phyloP scores from a whole-genome alignment of 2,329 filamentous ascomycete genomes.

The Fusarium sp. region DNA sequence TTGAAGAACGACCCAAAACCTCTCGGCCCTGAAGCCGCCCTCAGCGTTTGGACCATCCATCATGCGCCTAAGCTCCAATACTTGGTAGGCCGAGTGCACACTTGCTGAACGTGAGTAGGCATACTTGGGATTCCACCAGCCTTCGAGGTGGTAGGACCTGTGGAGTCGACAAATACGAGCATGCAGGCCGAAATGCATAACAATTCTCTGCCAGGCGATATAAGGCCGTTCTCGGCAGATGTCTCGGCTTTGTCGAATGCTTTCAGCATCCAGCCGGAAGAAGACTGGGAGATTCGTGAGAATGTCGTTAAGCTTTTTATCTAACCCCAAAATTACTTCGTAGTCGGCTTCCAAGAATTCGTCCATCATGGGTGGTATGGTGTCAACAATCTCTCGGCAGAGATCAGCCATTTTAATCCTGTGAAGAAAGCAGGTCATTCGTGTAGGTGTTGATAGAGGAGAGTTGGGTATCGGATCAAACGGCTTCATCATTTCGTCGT shows the following conservation, averaged over 20 bases:
- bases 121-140: neutral
- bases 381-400: slow-evolving; percentile 7
- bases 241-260: neutral
- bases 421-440: neutral
- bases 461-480: neutral
- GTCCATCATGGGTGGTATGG: neutral
- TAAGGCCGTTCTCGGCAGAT: neutral
- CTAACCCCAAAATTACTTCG: neutral
- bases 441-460: neutral
- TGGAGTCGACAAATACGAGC: neutral
- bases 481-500: neutral
- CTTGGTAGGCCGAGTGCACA: neutral
- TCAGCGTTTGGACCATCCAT: neutral
- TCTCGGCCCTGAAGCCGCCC: neutral
- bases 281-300: neutral
- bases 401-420: neutral
- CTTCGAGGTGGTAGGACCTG: neutral
- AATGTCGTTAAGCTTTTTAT: neutral
- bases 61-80: neutral
- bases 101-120: neutral
- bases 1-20: neutral
- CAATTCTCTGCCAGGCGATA: neutral
- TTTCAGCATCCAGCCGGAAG: neutral
- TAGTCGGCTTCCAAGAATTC: slow-evolving; percentile 1
- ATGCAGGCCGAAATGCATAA: neutral